Conservation (phyloP, 2,329 filamentous ascomycete species). For the Tolypocladium tropicale region DNA sequence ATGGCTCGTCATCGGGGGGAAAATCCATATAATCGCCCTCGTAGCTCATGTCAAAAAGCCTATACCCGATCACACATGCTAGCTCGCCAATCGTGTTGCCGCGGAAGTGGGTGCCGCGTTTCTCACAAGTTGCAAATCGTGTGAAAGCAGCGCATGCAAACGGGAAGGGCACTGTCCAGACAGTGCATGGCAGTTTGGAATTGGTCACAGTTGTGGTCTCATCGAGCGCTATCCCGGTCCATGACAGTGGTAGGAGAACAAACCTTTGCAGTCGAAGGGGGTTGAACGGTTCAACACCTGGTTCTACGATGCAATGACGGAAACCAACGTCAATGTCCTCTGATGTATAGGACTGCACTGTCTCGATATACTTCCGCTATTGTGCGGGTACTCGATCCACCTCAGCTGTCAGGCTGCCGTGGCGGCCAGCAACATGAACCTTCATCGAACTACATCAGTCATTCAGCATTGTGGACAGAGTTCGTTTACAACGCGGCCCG, state of each 20-base stretch:
- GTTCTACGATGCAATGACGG: not conserved
- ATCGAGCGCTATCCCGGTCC: not conserved
- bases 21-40: not conserved
- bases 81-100: not conserved
- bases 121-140: not conserved
- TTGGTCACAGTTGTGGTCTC: not conserved
- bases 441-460: too few species aligned
- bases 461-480: too few species aligned
- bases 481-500: not conserved
- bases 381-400: too few species aligned
- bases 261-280: not conserved
- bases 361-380: too few species aligned
- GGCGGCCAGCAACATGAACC: too few species aligned
- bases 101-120: not conserved
- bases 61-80: not conserved
- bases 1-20: not conserved
- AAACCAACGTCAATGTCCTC: not conserved
- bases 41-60: not conserved
- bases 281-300: not conserved
- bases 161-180: not conserved
- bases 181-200: not conserved
- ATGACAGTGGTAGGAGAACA: not conserved
- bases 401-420: too few species aligned
- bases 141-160: not conserved
- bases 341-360: not conserved